Evolutionary conservation across 768 basidiomycete genomes (phyloP), one percentile per base, ranked within the genome.

Genomic region (Cystobasidium ongulense): DNA sequence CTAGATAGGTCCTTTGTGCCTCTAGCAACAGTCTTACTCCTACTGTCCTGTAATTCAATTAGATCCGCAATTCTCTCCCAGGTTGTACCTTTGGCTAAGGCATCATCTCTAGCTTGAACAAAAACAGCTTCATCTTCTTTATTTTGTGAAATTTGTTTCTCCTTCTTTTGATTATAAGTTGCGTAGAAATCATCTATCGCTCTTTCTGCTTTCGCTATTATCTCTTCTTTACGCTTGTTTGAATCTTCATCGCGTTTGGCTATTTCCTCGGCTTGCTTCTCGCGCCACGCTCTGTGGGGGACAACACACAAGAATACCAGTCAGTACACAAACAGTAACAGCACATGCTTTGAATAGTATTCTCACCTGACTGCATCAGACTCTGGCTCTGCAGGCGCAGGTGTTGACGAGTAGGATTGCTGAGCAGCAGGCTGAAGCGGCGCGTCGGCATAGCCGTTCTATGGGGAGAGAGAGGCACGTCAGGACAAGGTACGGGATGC

Each of bases 11-110:
- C 95, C 1, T 90, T 92, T 41, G 93, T 92, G 5, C 90, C 86
- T 54, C 92, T 87, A 21, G 93, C 88, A 77, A 92, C 85, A 2
- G 93, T 97, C 84, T 98, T 99, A 84, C 91, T 93, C 82, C 98
- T 92, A 68, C 93, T 96, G 81, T 98, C 97, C 81, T 95, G 87
- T 41, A 99, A 85, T 77, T 94, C 91, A 75, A 96, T 82, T 63
- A 88, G 82, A 31, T 88, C 87, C 80, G 88, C 89, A 79, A 99
- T 95, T 41, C 96, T 89, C 77, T 92, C 88, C 95, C 95, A 99
- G 8, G 93, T 95, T 25, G 95, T 96, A 29, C 95, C 96, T 67
- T 86, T 84, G 0, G 91, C 88, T 63, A 98, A 87, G 11, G 88
- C 86, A 61, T 88, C 88, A 25, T 86, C 86, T 68, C 92, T 83